Percentiles rank a stretch among this genome's conserved stretches.
phyloP scores from a whole-genome alignment of 2,329 filamentous ascomycete species.

The Tolypocladium inflatum region DNA sequence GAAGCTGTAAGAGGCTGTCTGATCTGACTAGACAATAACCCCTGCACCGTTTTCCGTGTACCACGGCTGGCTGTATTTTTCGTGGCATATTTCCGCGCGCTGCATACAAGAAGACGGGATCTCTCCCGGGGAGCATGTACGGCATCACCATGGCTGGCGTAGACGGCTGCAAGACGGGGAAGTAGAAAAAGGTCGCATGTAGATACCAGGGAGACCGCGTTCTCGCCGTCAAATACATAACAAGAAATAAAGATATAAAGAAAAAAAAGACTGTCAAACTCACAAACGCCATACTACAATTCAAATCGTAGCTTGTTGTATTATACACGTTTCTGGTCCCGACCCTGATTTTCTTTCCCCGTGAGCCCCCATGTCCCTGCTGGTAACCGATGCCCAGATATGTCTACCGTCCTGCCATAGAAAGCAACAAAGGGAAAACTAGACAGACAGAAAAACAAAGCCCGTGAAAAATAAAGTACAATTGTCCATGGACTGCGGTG shows the following conservation, averaged over 20 bases:
- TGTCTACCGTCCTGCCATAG: background rate
- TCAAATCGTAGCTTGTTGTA: background rate
- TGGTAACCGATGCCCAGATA: background rate
- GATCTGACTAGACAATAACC: background rate
- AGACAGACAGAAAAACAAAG: background rate
- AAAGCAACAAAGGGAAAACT: background rate
- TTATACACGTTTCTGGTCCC: background rate
- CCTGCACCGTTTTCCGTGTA: background rate
- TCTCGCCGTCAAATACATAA: background rate
- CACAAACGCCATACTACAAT: background rate
- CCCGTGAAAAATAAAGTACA: background rate
- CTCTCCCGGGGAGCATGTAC: background rate
- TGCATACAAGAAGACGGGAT: background rate
- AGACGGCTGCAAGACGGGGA: background rate
- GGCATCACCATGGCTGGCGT: background rate
- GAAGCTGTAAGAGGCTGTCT: conserved; percentile 49
- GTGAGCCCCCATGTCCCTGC: background rate
- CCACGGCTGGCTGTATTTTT: background rate
- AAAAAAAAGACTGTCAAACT: background rate
- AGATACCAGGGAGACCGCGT: background rate
- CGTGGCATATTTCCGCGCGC: background rate
- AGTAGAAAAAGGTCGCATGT: conserved; percentile 1
- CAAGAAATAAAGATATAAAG: no score
- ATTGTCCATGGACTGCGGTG: background rate
- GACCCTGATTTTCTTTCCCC: background rate